These are phyloP conservation scores for Allium fistulosum DNA, from an alignment of 106 monocot species.

Conservation along the genomic window DNA sequence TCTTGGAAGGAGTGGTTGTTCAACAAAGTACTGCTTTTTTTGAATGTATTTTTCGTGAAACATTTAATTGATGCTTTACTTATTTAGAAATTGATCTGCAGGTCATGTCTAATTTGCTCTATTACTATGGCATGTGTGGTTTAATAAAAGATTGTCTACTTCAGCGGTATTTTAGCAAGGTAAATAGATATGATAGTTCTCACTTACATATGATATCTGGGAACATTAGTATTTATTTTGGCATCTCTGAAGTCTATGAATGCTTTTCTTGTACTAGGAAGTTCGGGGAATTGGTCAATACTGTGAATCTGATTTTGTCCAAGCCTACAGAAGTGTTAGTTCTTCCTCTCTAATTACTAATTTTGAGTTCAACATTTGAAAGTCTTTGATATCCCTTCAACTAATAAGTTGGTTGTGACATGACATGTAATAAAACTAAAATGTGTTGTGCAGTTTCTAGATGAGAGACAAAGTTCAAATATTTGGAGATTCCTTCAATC, in stretches of 20 bases:
- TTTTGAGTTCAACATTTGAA: not conserved
- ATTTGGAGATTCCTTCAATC: constrained; percentile 57
- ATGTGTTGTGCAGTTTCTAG: constrained; percentile 35
- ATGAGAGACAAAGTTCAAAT: constrained; percentile 48
- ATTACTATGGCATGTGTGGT: constrained; percentile 84
- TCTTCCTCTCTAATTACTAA: not conserved
- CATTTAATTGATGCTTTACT: too few species aligned
- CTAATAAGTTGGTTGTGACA: too few species aligned
- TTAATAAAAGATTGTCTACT: constrained; percentile 57
- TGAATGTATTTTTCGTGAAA: too few species aligned
- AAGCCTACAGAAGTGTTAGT: constrained; percentile 75
- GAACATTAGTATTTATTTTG: too few species aligned
- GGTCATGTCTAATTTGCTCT: constrained; percentile 69
- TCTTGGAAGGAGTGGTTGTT: constrained; percentile 85
- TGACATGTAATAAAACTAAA: too few species aligned
- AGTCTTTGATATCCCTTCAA: not conserved
- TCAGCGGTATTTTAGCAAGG: constrained; percentile 84
- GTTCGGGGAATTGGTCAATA: constrained; percentile 36
- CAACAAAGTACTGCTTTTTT: constrained; percentile 37
- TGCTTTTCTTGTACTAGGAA: constrained; percentile 23
- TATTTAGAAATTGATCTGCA: constrained; percentile 11
- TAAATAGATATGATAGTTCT: constrained; percentile 4
- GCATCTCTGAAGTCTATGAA: too few species aligned
- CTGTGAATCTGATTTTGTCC: constrained; percentile 62
- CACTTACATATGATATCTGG: too few species aligned